phyloP scores from a whole-genome alignment of 306 rosid genomes.

The Lablab purpureus region DNA sequence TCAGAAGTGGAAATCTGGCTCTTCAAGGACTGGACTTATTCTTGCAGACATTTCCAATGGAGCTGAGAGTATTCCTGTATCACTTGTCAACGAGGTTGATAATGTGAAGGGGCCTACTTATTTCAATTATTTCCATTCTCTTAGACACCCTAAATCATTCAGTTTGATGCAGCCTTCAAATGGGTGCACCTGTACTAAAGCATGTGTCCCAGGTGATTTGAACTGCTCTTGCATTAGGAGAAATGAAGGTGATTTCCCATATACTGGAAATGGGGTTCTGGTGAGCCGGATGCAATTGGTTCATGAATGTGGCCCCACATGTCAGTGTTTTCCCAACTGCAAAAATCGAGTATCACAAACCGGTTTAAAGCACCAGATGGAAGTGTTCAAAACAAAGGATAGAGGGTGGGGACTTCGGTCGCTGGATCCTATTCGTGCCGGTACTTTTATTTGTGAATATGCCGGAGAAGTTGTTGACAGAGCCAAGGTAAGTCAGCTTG shows the following conservation, averaged over 20 bases:
- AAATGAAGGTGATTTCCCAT: conserved; percentile 71
- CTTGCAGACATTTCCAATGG: conserved; percentile 70
- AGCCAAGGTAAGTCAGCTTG: conserved; percentile 50
- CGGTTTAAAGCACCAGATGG: conserved; percentile 67
- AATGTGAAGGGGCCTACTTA: conserved; percentile 61
- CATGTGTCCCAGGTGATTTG: conserved; percentile 67
- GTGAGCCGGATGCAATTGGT: conserved; percentile 63
- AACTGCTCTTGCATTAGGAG: conserved; percentile 70
- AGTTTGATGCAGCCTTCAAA: conserved; percentile 55
- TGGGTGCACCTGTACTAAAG: conserved; percentile 59
- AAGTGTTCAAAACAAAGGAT: conserved; percentile 70
- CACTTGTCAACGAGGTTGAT: conserved; percentile 76
- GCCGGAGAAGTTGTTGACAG: conserved; percentile 73
- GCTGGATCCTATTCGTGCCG: conserved; percentile 69
- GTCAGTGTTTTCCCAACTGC: conserved; percentile 73
- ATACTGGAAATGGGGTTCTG: conserved; percentile 54
- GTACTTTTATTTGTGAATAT: conserved; percentile 72
- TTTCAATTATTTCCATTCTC: conserved; percentile 70
- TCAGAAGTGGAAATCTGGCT: conserved; percentile 63
- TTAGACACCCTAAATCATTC: conserved; percentile 64
- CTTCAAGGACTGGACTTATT: conserved; percentile 67
- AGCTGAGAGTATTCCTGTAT: conserved; percentile 66
- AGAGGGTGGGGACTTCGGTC: conserved; percentile 81
- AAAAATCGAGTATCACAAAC: conserved; percentile 65
- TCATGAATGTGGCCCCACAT: conserved; percentile 75